Base-by-base conservation (phyloP, 345 rosid genomes). In the Acer negundo region DNA sequence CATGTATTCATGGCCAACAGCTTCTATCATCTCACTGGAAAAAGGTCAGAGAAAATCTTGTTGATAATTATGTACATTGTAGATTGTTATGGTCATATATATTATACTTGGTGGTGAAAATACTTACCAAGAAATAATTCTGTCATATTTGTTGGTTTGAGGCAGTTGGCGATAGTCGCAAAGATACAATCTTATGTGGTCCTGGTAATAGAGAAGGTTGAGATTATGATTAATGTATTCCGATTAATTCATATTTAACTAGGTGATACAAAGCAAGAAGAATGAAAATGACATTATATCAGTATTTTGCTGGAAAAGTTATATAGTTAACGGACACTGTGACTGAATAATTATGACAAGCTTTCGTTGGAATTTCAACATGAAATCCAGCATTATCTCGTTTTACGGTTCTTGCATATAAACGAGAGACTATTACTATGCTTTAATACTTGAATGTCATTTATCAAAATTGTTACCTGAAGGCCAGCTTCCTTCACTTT, bases 1-100 rank as follows among this genome's bases (percentile, higher is more conserved):
- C 95, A 95, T 91, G 80, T 79, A 95, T 80, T 95, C 98, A 24
- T 95, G 98, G 4, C 99, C 99, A 62, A 95, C 97, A 12, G 90
- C 90, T 88, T 93, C 98, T 59, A 95, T 67, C 98, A 95, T 93
- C 90, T 91, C 99, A 12, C 99, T 94, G 88, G 53, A 80, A 49
- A 67, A 73, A n/a, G 55, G 20, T 31, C 78, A 62, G 62, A 20
- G 5, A 70, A 75, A 75, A 24, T 61, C 44, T 35, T 19, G 55
- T 16, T n/a, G 62, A 53, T 16, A 35, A 49, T 44, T 78, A 2
- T 38, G 40, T 20, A 7, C 62, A 61, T 78, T 44, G 55, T 24
- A 7, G 66, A 61, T 78, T 44, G 38, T 24, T 31, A 70, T 7
- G 24, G 24, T 31, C 20, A 31, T 2, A 19, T 15, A 15, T 59